Percentiles rank a stretch among this genome's conserved stretches.
phyloP scores from a whole-genome alignment of 2,329 filamentous ascomycete species.

The Diaporthe destruens region DNA sequence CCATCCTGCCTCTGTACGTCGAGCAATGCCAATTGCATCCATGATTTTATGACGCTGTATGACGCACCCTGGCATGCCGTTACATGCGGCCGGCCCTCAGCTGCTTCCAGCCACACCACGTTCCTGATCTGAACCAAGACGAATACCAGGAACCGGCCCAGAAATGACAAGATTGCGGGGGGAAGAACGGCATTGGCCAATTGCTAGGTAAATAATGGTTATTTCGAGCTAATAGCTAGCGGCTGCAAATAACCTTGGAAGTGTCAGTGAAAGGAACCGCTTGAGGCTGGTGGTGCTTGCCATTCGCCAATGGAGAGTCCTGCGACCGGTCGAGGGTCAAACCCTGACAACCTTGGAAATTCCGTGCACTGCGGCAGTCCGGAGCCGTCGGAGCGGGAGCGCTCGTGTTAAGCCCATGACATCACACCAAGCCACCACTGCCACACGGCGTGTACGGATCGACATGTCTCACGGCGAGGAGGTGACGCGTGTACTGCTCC shows the following conservation, averaged over 20 bases:
- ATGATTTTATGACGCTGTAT: slow-evolving; percentile 28
- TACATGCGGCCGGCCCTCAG: slow-evolving; percentile 22
- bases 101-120: not conserved
- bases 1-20: slow-evolving; percentile 19
- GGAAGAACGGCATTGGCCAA: slow-evolving; percentile 3
- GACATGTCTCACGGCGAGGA: slow-evolving; percentile 22
- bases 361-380: too few species aligned
- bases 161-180: not conserved
- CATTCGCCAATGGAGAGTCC: not conserved
- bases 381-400: too few species aligned
- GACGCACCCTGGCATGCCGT: slow-evolving; percentile 26
- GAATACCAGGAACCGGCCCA: slow-evolving; percentile 1
- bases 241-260: not conserved
- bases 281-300: not conserved
- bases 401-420: slow-evolving; percentile 18
- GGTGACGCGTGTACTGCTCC: slow-evolving; percentile 12
- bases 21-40: slow-evolving; percentile 21
- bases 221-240: not conserved
- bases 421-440: slow-evolving; percentile 27
- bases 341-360: not conserved
- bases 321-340: not conserved
- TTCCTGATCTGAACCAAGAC: slow-evolving; percentile 11
- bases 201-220: not conserved
- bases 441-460: slow-evolving; percentile 7
- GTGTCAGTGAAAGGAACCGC: not conserved